Base-by-base conservation (phyloP, 2,329 filamentous ascomycete genomes). In the Aspergillus sp. region DNA sequence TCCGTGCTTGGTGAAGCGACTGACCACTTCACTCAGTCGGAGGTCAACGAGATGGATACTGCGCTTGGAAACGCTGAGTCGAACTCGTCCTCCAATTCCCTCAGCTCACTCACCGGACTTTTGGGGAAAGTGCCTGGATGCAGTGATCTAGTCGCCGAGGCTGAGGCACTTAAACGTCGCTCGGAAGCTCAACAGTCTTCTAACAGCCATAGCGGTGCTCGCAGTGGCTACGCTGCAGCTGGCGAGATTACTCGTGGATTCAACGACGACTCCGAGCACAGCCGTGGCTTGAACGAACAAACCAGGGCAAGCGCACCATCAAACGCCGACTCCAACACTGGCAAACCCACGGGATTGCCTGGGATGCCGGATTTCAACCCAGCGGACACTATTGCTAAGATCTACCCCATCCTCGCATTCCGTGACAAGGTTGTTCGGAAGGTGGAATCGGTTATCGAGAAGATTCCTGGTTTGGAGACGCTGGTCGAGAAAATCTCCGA, bases 401-500 rank as follows among this genome's bases (percentile, higher is more conserved):
- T 99, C 64, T 98, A 98, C 69, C 95, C 95, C 1, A 96, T 99
- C 59, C 83, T 99, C 0, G 84, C 90, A 59, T 99, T 98, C 80
- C 86, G 93, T 59, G 95, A 99, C 79, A 95, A 89, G 69, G 92
- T 99, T 55, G 93, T 97, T 51, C 91, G 91, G 65, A 85, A 88
- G 41, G 92, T 99, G 73, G 91, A 87, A 69, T 84, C 86, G 40
- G 89, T 92, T 52, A 91, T 98, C 64, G 87, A 92, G 67, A 97
- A 96, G 79, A 89, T 99, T 40, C 95, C 95, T 0, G 93, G 93
- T 0, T 82, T 99, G 4, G 91, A 96, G 75, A 79, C 88, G 60
- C 80, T 97, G n/a, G 86, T 98, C 21, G 93, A 98, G 63, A 93
- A 91, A 67, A 96, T 99, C 67, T 91, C 90, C 56, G 95, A 99